Evolutionary conservation across 257 asterid species (phyloP), one percentile per base, ranked within the genome.

Genomic region (Plectranthus barbatus): DNA sequence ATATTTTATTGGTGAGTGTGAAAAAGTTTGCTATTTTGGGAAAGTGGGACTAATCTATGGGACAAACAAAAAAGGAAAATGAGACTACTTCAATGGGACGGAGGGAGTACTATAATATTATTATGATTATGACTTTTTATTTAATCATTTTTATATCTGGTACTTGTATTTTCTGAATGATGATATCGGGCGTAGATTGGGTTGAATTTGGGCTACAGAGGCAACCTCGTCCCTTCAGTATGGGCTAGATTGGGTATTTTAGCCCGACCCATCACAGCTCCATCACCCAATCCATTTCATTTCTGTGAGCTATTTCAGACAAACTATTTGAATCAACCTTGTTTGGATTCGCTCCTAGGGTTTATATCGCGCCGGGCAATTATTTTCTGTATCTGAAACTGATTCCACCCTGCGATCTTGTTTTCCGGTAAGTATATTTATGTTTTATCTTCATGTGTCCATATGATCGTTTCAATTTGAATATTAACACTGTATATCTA

Each of bases 281-380:
- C 20, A 6, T 34, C 23, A 19, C 34, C 33, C 61, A 14, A 31
- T 15, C 46, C 24, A 18, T 23, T 21, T 7, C 41, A 7, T 12
- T 41, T 41, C 4, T 10, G 15, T 21, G 60, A 62, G 60, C 60
- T 45, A 2, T 8, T 19, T 18, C 19, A 23, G 49, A 33, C 37
- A 7, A 3, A n/a, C 21, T n/a, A 63, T 46, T 44, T 6, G 42
- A 40, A 21, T 70, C 70, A 60, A 55, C 62, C 24, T 24, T 59
- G 50, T 67, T 44, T 55, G 52, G 24, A 48, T 57, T 42, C 58
- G 13, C 55, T 36, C 60, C 66, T 71, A 67, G 72, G 77, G 72
- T 72, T 72, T 66, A 51, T 57, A 56, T 20, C 48, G 10, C 42
- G 12, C 46, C 24, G 18, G 7, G 13, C 29, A 13, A 1, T 17